Percentiles rank a stretch among this genome's conserved stretches.
These are phyloP conservation scores for Cryptococcus sp. DNA, from an alignment of 1,284 basidiomycete genomes.

Conservation along the genomic window DNA sequence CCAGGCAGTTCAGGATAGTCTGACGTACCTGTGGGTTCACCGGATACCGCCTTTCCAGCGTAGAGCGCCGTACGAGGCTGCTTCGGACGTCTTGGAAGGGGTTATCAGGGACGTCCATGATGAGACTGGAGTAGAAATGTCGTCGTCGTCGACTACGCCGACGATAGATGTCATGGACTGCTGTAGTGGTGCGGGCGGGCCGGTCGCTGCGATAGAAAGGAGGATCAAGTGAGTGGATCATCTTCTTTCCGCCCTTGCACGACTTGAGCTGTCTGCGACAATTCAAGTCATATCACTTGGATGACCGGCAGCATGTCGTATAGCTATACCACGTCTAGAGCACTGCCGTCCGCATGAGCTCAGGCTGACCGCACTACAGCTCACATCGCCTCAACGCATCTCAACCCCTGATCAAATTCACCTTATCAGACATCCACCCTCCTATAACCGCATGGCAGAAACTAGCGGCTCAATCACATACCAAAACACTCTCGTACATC, in stretches of 20 bases:
- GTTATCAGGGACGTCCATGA: slow-evolving; percentile 28
- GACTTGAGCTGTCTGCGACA: too few species aligned
- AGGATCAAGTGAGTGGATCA: slow-evolving; percentile 39
- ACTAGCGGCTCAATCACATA: slow-evolving; percentile 9
- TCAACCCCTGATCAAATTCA: slow-evolving; percentile 18
- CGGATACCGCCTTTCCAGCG: slow-evolving; percentile 32
- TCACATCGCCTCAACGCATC: slow-evolving; percentile 6
- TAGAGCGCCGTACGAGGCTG: slow-evolving; percentile 32
- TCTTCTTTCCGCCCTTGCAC: too few species aligned
- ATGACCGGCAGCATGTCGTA: too few species aligned
- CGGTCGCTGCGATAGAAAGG: slow-evolving; percentile 36
- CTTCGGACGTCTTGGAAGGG: slow-evolving; percentile 31
- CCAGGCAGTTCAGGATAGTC: slow-evolving; percentile 30
- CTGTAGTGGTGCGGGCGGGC: slow-evolving; percentile 46
- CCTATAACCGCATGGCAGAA: slow-evolving; percentile 22
- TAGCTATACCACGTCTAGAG: too few species aligned
- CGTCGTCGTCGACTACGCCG: background rate
- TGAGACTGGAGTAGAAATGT: slow-evolving; percentile 5
- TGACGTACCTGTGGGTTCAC: slow-evolving; percentile 40
- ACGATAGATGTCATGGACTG: slow-evolving; percentile 39
- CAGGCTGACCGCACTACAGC: background rate
- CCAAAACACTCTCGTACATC: slow-evolving; percentile 30
- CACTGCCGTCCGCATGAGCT: background rate
- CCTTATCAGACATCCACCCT: slow-evolving; percentile 35
- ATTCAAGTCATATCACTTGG: too few species aligned